Evolutionary conservation across 768 basidiomycete genomes (phyloP).

Genomic region (Neoboletus magnificus): DNA sequence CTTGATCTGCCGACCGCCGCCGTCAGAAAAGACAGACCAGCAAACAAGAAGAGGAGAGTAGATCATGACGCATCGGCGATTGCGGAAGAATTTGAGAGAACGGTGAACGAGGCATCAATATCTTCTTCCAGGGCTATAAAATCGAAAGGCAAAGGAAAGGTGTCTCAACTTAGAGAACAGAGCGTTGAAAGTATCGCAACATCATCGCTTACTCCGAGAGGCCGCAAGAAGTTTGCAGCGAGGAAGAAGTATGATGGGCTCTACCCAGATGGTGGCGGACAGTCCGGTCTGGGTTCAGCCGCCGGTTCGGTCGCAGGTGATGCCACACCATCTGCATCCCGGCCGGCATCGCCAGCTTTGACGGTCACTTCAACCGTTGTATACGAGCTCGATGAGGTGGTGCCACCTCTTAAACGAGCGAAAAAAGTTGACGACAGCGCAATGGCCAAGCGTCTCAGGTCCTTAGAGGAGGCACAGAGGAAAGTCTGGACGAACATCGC

Average conservation of each 20-base stretch:
- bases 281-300: slow-evolving; percentile 49
- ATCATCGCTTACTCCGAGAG: slow-evolving; percentile 43
- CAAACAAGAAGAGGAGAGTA: slow-evolving; percentile 61
- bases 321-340: slow-evolving; percentile 63
- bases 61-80: slow-evolving; percentile 39
- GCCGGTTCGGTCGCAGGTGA: slow-evolving; percentile 57
- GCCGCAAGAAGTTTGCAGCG: slow-evolving; percentile 53
- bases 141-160: slow-evolving; percentile 54
- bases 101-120: slow-evolving; percentile 36
- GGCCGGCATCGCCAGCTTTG: slow-evolving; percentile 63
- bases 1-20: slow-evolving; percentile 40
- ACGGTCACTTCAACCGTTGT: slow-evolving; percentile 56
- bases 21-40: slow-evolving; percentile 40
- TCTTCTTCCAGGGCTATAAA: slow-evolving; percentile 36
- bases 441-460: slow-evolving; percentile 71
- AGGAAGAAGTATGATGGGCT: slow-evolving; percentile 55
- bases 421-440: slow-evolving; percentile 72
- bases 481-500: slow-evolving; percentile 93
- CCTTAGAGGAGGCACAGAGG: slow-evolving; percentile 77
- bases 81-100: slow-evolving; percentile 50
- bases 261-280: slow-evolving; percentile 50
- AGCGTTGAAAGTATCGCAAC: slow-evolving; percentile 53
- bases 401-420: slow-evolving; percentile 70
- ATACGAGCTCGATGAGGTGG: slow-evolving; percentile 66
- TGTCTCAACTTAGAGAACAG: slow-evolving; percentile 45